A percentile compares a stretch with the other conserved stretches of the same genome.
These are phyloP conservation scores for Tuber indicum DNA, from an alignment of 495 filamentous ascomycete species.

Conservation along the genomic window DNA sequence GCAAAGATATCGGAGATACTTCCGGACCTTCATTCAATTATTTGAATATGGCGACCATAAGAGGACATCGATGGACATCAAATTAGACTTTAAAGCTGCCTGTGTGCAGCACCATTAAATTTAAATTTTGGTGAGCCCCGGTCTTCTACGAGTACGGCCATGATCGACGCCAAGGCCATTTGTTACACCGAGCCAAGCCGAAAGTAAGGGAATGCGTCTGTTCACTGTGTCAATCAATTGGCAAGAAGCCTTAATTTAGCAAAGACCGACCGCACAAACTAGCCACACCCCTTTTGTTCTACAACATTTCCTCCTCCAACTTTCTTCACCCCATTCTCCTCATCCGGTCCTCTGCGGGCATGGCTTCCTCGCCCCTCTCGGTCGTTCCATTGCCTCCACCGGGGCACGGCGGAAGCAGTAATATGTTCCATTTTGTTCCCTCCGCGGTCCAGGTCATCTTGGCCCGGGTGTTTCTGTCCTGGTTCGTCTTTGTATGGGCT, in stretches of 20 bases:
- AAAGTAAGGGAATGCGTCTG: background rate
- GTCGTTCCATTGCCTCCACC: background rate
- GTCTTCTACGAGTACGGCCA: background rate
- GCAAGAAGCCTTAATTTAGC: background rate
- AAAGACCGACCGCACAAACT: background rate
- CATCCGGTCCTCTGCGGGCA: background rate
- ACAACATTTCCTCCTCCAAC: background rate
- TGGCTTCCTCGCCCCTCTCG: background rate
- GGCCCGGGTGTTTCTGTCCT: constrained; percentile 50
- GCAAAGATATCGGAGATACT: background rate
- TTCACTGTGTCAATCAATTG: background rate
- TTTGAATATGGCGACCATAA: background rate
- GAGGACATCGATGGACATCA: background rate
- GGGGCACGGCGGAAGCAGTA: background rate
- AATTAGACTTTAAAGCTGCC: background rate
- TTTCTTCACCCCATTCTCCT: background rate
- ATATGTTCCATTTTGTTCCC: background rate
- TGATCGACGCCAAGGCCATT: background rate
- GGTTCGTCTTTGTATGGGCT: constrained; percentile 52
- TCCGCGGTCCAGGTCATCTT: background rate
- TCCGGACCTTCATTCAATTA: background rate
- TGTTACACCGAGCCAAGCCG: background rate
- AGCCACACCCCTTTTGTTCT: background rate
- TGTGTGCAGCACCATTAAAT: background rate
- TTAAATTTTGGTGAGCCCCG: background rate